Evolutionary conservation across 768 basidiomycete genomes (phyloP).

Genomic region (Gyrodon lividus): DNA sequence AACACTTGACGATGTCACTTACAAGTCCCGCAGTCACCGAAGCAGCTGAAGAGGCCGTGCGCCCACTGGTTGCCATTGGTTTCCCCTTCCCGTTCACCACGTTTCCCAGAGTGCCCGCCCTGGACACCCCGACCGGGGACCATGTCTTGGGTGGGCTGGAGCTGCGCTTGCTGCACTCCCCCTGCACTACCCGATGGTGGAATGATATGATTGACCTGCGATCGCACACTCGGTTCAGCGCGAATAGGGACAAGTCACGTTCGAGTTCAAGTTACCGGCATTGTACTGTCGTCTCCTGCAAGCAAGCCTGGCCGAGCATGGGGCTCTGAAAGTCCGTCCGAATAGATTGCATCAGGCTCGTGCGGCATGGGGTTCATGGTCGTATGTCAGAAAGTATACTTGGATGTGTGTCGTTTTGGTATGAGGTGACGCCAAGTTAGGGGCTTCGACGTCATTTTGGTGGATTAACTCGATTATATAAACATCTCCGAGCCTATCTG

Average conservation of each 20-base stretch:
- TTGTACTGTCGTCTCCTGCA: background rate
- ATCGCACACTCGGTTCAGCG: background rate
- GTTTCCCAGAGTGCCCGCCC: background rate
- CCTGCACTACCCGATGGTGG: background rate
- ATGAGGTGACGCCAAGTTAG: too few relatives aligned
- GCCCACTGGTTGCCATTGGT: background rate
- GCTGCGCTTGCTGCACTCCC: background rate
- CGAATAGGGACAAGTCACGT: background rate
- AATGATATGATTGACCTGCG: too few relatives aligned
- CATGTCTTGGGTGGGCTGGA: background rate
- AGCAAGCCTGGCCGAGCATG: background rate
- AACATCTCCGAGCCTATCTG: too few relatives aligned
- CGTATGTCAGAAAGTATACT: background rate
- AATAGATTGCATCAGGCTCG: background rate
- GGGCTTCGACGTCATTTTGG: too few relatives aligned
- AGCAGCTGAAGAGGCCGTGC: background rate
- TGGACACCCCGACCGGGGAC: background rate
- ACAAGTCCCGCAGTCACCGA: slow-evolving; percentile 1
- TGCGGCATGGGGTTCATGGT: background rate
- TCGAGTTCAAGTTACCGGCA: background rate
- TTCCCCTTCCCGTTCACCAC: background rate
- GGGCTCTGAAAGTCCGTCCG: background rate
- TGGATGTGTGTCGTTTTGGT: too few relatives aligned
- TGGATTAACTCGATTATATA: too few relatives aligned
- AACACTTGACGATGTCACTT: background rate